A percentile compares a stretch with the other conserved stretches of the same genome.
Conservation (phyloP, 345 rosid genomes). For the Boechera stricta region DNA sequence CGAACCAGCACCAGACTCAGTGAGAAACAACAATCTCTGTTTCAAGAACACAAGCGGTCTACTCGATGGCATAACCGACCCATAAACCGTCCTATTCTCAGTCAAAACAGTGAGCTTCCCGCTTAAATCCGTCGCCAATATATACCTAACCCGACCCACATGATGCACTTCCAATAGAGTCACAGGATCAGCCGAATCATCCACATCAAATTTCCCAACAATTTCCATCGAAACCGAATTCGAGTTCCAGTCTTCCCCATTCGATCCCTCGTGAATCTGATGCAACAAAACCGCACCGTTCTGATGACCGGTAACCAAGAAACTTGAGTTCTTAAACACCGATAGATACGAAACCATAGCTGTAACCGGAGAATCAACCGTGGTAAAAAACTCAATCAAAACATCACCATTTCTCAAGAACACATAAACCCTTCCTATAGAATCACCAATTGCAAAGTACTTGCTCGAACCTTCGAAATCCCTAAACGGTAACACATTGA, state of each 20-base stretch:
- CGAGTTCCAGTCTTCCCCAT: conserved; percentile 71
- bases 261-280: conserved; percentile 62
- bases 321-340: conserved; percentile 70
- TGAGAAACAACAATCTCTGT: conserved; percentile 90
- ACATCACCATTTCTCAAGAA: conserved; percentile 82
- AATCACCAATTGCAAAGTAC: conserved; percentile 89
- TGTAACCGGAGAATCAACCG: conserved; percentile 61
- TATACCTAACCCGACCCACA: conserved; percentile 76
- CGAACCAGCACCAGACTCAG: conserved; percentile 89
- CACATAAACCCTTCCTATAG: conserved; percentile 74
- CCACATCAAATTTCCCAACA: conserved; percentile 53
- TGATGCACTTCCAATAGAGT: conserved; percentile 80
- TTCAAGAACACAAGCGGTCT: conserved; percentile 86
- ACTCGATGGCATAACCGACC: conserved; percentile 67
- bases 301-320: conserved; percentile 78
- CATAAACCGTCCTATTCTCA: conserved; percentile 70
- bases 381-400: conserved; percentile 64
- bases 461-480: conserved; percentile 83
- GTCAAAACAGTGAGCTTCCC: conserved; percentile 73
- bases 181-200: conserved; percentile 52
- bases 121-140: conserved; percentile 63
- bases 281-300: conserved; percentile 72
- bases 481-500: conserved; percentile 73
- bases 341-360: conserved; percentile 82
- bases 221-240: conserved; percentile 60